These are phyloP conservation scores for Ustilago trichophora DNA, from an alignment of 1,284 basidiomycete species.

Conservation along the genomic window DNA sequence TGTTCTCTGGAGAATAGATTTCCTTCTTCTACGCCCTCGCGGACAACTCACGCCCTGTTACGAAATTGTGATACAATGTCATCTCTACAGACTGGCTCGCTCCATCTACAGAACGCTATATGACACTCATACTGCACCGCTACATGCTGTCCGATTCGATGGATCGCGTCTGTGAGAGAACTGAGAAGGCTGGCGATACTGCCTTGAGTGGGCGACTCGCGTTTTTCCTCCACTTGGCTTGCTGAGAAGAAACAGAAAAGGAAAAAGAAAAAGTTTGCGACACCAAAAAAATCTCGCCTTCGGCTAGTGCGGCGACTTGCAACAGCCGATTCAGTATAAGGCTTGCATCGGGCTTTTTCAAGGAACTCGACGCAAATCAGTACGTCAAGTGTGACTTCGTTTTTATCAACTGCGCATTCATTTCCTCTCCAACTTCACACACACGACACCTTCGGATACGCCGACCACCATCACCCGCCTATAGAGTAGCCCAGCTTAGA, in stretches of 20 bases:
- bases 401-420: background rate
- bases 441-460: background rate
- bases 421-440: background rate
- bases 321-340: conserved; percentile 3
- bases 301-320: background rate
- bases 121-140: no score
- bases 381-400: no score
- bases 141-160: no score
- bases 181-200: no score
- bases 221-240: conserved; percentile 6
- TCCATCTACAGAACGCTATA: no score
- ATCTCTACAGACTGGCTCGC: no score
- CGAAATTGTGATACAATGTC: no score
- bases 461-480: background rate
- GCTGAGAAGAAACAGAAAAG: background rate
- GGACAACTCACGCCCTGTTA: no score
- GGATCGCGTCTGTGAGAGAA: no score
- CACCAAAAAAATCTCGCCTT: background rate
- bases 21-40: no score
- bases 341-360: conserved; percentile 6
- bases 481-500: no score
- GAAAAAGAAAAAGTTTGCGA: conserved; percentile 15
- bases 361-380: background rate
- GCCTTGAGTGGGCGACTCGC: background rate
- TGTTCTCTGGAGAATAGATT: conserved; percentile 57